Evolutionary conservation across 2,329 filamentous ascomycete species (phyloP).

Genomic region (Eutypa lata): DNA sequence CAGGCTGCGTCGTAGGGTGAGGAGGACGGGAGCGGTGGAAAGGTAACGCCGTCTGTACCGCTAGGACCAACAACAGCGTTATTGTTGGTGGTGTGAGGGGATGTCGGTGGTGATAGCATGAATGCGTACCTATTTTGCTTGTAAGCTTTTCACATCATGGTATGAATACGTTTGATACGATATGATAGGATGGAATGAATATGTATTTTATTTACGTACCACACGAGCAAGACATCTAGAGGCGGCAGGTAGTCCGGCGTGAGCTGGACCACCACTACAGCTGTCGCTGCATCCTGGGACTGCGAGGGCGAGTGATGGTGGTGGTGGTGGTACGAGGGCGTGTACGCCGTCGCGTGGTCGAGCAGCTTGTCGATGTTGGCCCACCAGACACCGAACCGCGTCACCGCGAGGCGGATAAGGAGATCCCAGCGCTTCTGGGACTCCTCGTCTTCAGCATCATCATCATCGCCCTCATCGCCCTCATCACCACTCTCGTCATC

Average conservation of each 20-base stretch:
- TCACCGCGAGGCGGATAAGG: conserved; percentile 1
- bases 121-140: too few relatives aligned
- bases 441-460: not conserved
- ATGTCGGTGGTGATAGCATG: not conserved
- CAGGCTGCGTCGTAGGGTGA: conserved; percentile 2
- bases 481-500: not conserved
- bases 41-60: not conserved
- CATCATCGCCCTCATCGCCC: not conserved
- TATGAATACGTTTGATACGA: too few relatives aligned
- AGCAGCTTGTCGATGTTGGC: conserved; percentile 1
- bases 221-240: conserved; percentile 5
- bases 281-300: not conserved
- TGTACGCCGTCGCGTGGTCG: conserved; percentile 2
- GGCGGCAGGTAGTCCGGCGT: conserved; percentile 5
- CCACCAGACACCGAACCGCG: conserved; percentile 1
- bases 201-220: too few relatives aligned
- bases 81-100: not conserved
- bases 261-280: conserved; percentile 2
- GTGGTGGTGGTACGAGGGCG: not conserved
- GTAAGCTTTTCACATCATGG: too few relatives aligned
- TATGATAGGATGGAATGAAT: too few relatives aligned
- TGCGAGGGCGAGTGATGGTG: not conserved
- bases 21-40: not conserved
- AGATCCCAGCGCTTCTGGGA: conserved; percentile 1
- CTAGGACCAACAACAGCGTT: not conserved